Evolutionary conservation across 2,329 filamentous ascomycete genomes (phyloP), one percentile per base, ranked within the genome.

Genomic region (Dothidotthia symphoricarpi): DNA sequence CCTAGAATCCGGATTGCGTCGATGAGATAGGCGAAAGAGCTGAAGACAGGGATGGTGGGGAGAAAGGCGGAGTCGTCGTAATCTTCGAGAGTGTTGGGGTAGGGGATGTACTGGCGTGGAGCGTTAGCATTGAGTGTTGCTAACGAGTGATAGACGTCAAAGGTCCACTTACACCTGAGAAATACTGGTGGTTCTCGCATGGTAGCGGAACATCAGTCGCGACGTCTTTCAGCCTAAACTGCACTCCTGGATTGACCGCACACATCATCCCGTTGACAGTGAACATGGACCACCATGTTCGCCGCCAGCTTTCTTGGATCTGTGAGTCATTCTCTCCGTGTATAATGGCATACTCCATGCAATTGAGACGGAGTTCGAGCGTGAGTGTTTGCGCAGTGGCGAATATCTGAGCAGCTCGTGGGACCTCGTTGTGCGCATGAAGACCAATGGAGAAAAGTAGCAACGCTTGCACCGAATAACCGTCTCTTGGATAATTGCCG

Each of bases 231-330:
- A 87, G 73, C n/a, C 76, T 66, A 62, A 87, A 86, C 38, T 80
- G 83, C 28, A 85, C 84, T 44, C 80, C 78, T 10, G 82, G 78
- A 51, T 86, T 86, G 50, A 95, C 82, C 3, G 86, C 87, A 4
- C 88, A 86, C 50, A 94, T 77, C 77, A 95, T 85, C 37, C 85
- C 87, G 61, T 95, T 88, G 11, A 88, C 78, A n/a, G 87, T 77
- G 59, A 84, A 91, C 26, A 87, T 57, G 53, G 80, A 88, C 90
- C 90, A 96, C 89, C 89, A 96, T 1, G 89, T 96, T 41, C 90
- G 77, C 13, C 88, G 79, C 79, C 88, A 85, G 61, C 84, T 87
- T 66, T 96, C 90, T 60, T 91, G 86, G 3, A 90, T 62, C 2
- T 88, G 73, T 0, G 80, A 74, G 42, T 85, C 79, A 4, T 80